Conservation (phyloP, 2,329 filamentous ascomycete genomes). For the Remersonia thermophila region DNA sequence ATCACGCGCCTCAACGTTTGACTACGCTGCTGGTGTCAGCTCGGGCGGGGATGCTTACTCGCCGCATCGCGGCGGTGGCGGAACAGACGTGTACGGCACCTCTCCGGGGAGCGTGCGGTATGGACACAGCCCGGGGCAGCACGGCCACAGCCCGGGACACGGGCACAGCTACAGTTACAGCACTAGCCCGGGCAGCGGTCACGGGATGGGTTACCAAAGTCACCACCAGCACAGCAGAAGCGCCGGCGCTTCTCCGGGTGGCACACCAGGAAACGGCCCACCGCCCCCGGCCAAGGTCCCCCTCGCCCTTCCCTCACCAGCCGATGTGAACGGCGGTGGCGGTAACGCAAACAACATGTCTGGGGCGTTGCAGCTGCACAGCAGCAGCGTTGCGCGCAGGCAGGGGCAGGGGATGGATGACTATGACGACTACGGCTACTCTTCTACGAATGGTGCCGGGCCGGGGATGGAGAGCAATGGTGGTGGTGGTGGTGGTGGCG, state of each 20-base stretch:
- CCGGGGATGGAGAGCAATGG: not conserved
- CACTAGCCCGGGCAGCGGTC: slow-evolving; percentile 17
- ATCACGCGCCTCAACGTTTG: slow-evolving; percentile 38
- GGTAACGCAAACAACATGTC: no score
- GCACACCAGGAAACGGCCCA: slow-evolving; percentile 28
- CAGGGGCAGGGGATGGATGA: slow-evolving; percentile 9
- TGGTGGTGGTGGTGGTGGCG: slow-evolving; percentile 10
- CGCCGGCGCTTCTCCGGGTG: slow-evolving; percentile 6
- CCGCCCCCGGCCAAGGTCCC: slow-evolving; percentile 62
- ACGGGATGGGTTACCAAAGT: slow-evolving; percentile 21
- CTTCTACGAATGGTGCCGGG: no score
- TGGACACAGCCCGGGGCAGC: not conserved
- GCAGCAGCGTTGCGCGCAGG: slow-evolving; percentile 14
- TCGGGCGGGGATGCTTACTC: slow-evolving; percentile 35
- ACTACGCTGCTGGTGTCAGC: slow-evolving; percentile 28
- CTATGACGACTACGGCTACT: no score
- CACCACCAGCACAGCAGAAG: slow-evolving; percentile 14
- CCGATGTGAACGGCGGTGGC: no score
- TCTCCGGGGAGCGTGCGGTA: no score
- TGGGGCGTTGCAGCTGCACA: slow-evolving; percentile 17
- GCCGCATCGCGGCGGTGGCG: slow-evolving; percentile 7
- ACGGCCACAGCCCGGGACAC: not conserved
- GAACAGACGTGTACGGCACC: slow-evolving; percentile 9
- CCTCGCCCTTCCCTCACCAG: slow-evolving; percentile 23
- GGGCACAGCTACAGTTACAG: slow-evolving; percentile 12